These are phyloP conservation scores for Trebouxia sp. DNA, from an alignment of 139 green algal species.

Conservation along the genomic window DNA sequence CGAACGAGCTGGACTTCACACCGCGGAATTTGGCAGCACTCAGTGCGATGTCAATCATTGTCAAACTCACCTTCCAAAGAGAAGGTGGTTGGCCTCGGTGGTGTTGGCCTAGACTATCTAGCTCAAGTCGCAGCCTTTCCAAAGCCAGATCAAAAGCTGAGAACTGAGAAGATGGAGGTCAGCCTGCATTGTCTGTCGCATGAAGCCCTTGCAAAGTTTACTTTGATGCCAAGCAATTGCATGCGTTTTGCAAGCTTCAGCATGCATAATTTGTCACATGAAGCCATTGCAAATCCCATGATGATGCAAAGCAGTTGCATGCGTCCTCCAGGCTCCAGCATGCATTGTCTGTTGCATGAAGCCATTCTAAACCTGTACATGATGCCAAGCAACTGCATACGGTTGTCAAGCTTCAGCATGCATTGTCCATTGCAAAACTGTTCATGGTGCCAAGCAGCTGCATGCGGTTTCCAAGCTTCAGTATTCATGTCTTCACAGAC, in stretches of 20 bases:
- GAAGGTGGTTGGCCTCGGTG: conserved; percentile 81
- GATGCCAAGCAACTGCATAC: too few relatives aligned
- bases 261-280: too few relatives aligned
- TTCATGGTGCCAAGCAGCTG: neutral
- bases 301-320: neutral
- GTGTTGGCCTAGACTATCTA: conserved; percentile 88
- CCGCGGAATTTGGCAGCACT: too few relatives aligned
- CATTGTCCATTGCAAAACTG: neutral
- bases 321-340: neutral
- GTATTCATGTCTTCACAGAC: conserved; percentile 44
- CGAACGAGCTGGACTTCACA: too few relatives aligned
- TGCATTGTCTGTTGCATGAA: neutral
- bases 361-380: too few relatives aligned
- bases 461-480: neutral
- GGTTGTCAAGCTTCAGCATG: neutral
- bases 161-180: conserved; percentile 84
- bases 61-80: neutral
- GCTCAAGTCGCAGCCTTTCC: conserved; percentile 82
- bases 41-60: neutral
- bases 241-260: too few relatives aligned
- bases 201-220: too few relatives aligned
- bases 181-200: too few relatives aligned
- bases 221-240: too few relatives aligned
- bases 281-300: neutral
- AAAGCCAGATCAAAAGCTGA: conserved; percentile 89